These are phyloP conservation scores for Postia placenta DNA, from an alignment of 768 basidiomycete species.

Conservation along the genomic window DNA sequence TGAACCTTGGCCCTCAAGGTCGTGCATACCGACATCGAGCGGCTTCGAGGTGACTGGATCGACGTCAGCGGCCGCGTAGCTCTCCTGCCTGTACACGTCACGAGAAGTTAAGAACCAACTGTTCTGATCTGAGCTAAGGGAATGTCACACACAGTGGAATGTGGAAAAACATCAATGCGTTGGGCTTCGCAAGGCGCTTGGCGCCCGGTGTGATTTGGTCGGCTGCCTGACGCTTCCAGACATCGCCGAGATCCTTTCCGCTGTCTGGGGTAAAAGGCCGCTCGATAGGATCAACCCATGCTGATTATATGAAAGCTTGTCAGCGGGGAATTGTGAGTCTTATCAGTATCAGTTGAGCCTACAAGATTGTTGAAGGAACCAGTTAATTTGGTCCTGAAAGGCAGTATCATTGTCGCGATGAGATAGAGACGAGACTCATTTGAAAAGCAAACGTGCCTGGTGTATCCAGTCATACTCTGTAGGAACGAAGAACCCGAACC, in stretches of 20 bases:
- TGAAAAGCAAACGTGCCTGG: conserved; percentile 33
- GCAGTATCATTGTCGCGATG: too few relatives aligned
- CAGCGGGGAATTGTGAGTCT: neutral
- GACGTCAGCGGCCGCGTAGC: conserved; percentile 64
- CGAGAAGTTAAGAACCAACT: neutral
- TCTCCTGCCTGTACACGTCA: conserved; percentile 56
- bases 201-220: conserved; percentile 53
- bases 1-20: conserved; percentile 52
- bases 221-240: conserved; percentile 54
- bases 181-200: conserved; percentile 77
- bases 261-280: conserved; percentile 82
- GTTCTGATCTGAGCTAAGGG: neutral
- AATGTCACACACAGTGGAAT: conserved; percentile 70
- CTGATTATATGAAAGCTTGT: conserved; percentile 20
- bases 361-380: conserved; percentile 83
- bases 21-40: conserved; percentile 66
- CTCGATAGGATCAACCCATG: conserved; percentile 63
- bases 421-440: neutral
- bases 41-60: conserved; percentile 51
- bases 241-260: conserved; percentile 56
- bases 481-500: conserved; percentile 58
- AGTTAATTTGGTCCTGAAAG: conserved; percentile 76
- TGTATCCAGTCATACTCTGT: conserved; percentile 86
- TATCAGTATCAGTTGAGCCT: too few relatives aligned
- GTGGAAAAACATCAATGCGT: conserved; percentile 97